Base-by-base conservation (phyloP, 768 basidiomycete genomes). In the Collybiopsis confluens region DNA sequence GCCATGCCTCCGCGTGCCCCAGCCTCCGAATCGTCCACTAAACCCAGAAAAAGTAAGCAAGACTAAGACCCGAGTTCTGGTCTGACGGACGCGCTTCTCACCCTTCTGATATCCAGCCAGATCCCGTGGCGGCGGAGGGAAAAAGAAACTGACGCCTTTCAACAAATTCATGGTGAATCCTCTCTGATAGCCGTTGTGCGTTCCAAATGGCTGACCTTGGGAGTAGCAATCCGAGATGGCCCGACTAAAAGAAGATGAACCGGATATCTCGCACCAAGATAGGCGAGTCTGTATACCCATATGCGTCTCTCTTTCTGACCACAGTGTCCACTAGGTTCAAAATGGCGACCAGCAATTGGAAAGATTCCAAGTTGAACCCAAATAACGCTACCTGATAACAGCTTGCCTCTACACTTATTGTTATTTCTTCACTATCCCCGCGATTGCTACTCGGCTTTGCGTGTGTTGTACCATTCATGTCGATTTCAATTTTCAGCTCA, bases 341-440 rank as follows among this genome's bases (percentile, higher is more conserved):
- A 68, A 59, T 77, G 48, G 88, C 88, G 16, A 85, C 88, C 1
- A 58, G 80, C 43, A 90, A 90, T 72, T 91, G 88, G 88, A 88
- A 87, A 69, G 80, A 74, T 59, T 77, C 85, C 46, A 83, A 82
- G 62, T 84, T 86, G 66, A 86, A 87, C 61, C 80, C 81, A 0
- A 80, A 78, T 65, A 69, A 69, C 61, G 62, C 67, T 28, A 62
- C 66, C 24, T 72, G 18, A 21, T 11, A 37, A 16, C 45, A 43
- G 24, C 45, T 23, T 46, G 18, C 35, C 9, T 24, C 4, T 9
- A 21, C 18, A 27, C 42, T 45, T 54, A 44, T 44, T 26, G 10
- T 54, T 46, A 41, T 42, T 44, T 40, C 36, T 50, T 26, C 50
- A n/a, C 26, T 42, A 18, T n/a, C 21, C 50, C 27, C 50, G 50